These are phyloP conservation scores for Paraglomus occultum DNA, from an alignment of 192 early-diverging fungal species.

Conservation along the genomic window DNA sequence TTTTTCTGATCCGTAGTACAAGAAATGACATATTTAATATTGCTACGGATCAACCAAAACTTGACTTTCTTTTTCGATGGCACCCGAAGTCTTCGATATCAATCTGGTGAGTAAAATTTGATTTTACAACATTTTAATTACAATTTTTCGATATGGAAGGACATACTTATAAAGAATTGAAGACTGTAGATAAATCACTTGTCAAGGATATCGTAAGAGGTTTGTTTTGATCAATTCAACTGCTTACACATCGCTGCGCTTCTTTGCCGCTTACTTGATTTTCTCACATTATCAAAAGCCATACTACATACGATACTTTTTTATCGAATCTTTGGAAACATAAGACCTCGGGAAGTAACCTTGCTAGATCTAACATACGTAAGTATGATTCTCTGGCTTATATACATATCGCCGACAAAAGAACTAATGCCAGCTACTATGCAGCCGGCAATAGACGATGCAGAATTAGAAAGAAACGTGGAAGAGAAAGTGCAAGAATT, in stretches of 20 bases:
- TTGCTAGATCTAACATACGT: slow-evolving; percentile 57
- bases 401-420: neutral
- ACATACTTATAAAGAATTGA: neutral
- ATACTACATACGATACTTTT: slow-evolving; percentile 61
- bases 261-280: neutral
- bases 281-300: slow-evolving; percentile 28
- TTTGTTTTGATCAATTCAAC: slow-evolving; percentile 6
- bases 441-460: slow-evolving; percentile 55
- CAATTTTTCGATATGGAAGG: neutral
- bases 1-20: too few relatives aligned
- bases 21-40: too few relatives aligned
- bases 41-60: neutral
- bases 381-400: slow-evolving; percentile 7
- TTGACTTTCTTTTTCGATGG: slow-evolving; percentile 13
- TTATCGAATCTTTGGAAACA: slow-evolving; percentile 54
- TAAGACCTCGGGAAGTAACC: slow-evolving; percentile 52
- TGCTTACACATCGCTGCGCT: neutral
- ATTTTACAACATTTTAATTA: neutral
- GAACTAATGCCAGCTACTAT: neutral
- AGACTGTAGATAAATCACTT: slow-evolving; percentile 34
- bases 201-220: slow-evolving; percentile 43
- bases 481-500: slow-evolving; percentile 52
- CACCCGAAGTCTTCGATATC: slow-evolving; percentile 32
- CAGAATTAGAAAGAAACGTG: slow-evolving; percentile 48
- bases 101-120: slow-evolving; percentile 36